These are phyloP conservation scores for Shiraia sp. DNA, from an alignment of 2,329 filamentous ascomycete species.

Conservation along the genomic window DNA sequence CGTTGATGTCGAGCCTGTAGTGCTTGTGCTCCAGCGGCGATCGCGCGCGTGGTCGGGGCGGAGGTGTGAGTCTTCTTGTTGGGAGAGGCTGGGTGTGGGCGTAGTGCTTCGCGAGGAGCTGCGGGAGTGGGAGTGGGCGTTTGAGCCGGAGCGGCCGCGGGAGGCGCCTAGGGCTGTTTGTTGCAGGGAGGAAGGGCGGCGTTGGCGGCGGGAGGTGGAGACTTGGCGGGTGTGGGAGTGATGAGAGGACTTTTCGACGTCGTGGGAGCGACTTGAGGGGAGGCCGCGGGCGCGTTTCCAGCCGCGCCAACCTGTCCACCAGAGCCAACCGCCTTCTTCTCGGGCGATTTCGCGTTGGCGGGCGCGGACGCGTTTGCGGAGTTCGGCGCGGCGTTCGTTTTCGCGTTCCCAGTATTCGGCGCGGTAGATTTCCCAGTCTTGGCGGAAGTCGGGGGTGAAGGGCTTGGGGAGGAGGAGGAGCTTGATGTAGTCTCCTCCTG, in stretches of 20 bases:
- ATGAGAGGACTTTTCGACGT: constrained; percentile 33
- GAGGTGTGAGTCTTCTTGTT: constrained; percentile 26
- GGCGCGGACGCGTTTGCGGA: constrained; percentile 71
- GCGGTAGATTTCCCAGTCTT: constrained; percentile 95
- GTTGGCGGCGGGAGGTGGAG: constrained; percentile 20
- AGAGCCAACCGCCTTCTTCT: constrained; percentile 73
- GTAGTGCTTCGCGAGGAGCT: constrained; percentile 38
- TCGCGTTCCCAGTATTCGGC: constrained; percentile 97
- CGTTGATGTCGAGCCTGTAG: constrained; percentile 26
- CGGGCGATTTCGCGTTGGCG: constrained; percentile 70
- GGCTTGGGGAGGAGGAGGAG: constrained; percentile 89
- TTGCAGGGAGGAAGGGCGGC: constrained; percentile 1
- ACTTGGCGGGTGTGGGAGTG: constrained; percentile 6
- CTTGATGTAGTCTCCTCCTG: constrained; percentile 90
- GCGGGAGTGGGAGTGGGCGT: constrained; percentile 28
- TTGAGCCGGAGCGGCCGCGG: constrained; percentile 34
- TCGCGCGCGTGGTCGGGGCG: constrained; percentile 23
- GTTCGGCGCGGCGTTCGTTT: constrained; percentile 79
- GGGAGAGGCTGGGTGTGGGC: constrained; percentile 33
- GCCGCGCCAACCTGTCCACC: constrained; percentile 79
- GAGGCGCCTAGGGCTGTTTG: no score
- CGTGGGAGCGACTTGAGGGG: constrained; percentile 14
- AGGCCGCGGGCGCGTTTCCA: constrained; percentile 46
- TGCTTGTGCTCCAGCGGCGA: constrained; percentile 41
- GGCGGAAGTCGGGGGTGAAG: constrained; percentile 90